Evolutionary conservation across 2,329 filamentous ascomycete genomes (phyloP).

Genomic region (Phialocephala subalpina): DNA sequence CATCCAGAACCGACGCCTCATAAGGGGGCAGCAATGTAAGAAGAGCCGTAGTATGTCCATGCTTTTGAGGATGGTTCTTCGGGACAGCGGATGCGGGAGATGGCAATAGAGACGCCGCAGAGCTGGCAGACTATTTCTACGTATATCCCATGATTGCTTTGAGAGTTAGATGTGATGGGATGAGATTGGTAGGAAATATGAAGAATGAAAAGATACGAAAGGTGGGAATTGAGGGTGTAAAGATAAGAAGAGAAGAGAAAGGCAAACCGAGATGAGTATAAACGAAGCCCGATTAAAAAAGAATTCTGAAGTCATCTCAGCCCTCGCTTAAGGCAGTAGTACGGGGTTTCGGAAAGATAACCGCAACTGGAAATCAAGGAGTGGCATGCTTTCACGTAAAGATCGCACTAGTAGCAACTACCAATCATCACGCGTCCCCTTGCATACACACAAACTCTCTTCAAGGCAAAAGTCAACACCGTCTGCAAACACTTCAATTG

Average conservation of each 20-base stretch:
- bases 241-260: too few species aligned
- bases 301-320: too few species aligned
- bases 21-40: neutral
- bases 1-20: conserved; percentile 15
- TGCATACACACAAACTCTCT: neutral
- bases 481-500: neutral
- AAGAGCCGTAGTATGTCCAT: conserved; percentile 7
- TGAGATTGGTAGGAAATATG: neutral
- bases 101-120: conserved; percentile 7
- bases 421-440: neutral
- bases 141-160: neutral
- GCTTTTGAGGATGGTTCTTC: neutral
- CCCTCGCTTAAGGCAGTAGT: too few species aligned
- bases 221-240: too few species aligned
- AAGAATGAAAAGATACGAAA: too few species aligned
- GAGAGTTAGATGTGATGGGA: too few species aligned
- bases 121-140: neutral
- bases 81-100: conserved; percentile 3
- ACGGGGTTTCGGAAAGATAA: too few species aligned
- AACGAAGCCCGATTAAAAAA: too few species aligned
- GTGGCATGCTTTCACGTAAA: neutral
- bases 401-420: too few species aligned
- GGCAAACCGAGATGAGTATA: too few species aligned
- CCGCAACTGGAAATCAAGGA: neutral
- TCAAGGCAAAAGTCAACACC: neutral